phyloP scores from a whole-genome alignment of 176 grass and related monocot species.

The Cymbopogon citratus region DNA sequence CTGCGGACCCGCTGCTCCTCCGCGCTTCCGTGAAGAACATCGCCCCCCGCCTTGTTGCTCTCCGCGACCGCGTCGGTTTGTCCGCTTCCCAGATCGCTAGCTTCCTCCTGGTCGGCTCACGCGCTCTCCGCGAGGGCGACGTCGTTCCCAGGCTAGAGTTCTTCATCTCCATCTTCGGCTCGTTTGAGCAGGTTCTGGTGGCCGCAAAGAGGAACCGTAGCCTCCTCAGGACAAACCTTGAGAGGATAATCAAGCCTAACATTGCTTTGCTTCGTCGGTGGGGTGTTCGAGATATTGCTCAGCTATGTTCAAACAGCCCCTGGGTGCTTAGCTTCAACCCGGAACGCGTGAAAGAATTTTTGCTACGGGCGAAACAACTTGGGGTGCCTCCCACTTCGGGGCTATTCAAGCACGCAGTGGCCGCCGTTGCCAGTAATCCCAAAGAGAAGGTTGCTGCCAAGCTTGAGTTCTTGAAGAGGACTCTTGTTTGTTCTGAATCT shows the following conservation, averaged over 20 bases:
- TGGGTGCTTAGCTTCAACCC: neutral
- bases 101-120: slow-evolving; percentile 1
- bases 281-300: slow-evolving; percentile 21
- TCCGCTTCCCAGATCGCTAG: slow-evolving; percentile 19
- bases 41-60: neutral
- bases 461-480: slow-evolving; percentile 29
- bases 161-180: slow-evolving; percentile 16
- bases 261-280: slow-evolving; percentile 28
- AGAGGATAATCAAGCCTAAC: slow-evolving; percentile 28
- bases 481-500: slow-evolving; percentile 23
- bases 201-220: neutral
- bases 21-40: neutral
- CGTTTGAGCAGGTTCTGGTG: neutral
- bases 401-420: slow-evolving; percentile 11
- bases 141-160: slow-evolving; percentile 22
- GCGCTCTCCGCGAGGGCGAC: neutral
- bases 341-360: neutral
- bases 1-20: slow-evolving; percentile 6
- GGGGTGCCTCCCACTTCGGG: slow-evolving; percentile 16
- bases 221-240: neutral
- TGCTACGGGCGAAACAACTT: slow-evolving; percentile 5
- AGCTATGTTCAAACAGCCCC: neutral
- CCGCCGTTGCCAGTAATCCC: neutral
- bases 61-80: slow-evolving; percentile 29
- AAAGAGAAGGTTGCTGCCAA: slow-evolving; percentile 15